Evolutionary conservation across 306 rosid genomes (phyloP), one percentile per base, ranked within the genome.

Genomic region (Begonia loranthoides): DNA sequence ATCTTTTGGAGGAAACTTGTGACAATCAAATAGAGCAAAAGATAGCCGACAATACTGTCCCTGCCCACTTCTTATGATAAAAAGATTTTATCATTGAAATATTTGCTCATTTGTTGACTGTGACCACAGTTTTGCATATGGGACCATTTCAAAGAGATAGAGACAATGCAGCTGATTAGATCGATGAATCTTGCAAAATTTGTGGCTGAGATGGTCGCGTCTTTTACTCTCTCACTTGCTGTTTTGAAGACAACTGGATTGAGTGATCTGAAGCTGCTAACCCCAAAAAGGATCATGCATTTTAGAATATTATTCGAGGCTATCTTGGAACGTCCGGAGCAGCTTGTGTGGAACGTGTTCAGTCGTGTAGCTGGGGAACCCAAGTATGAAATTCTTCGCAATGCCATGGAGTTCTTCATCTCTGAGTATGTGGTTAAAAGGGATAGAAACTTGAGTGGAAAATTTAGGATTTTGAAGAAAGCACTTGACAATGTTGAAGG

Each of bases 141-240:
- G 97, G 97, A 90, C 63, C 85, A 78, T 55, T 76, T 79, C 59
- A 90, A 82, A 80, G 85, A 80, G 64, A 55, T 90, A 61, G 95
- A 90, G 58, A 69, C 94, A 13, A 85, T 80, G 92, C 56, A 61
- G 45, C 86, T 85, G 22, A 56, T 64, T 66, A 74, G 87, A 17
- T 90, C 95, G 52, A 76, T 76, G 87, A 82, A 80, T 65, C 81
- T 90, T 0, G 94, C 95, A 12, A 90, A 71, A 72, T 80, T 90
- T 56, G 78, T 77, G 17, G 97, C 85, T 0, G 94, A 90, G 79
- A 82, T 82, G 95, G 65, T 83, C 52, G 65, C 79, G 46, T 68
- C 86, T 24, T 90, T 80, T 72, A 78, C 80, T n/a, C 86, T 90
- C 54, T 80, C 95, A 40, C 78, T 85, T 2, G 63, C 92, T 0